Evolutionary conservation across 148 eudicot genomes (phyloP).

Genomic region (Camellia lanceoleosa): DNA sequence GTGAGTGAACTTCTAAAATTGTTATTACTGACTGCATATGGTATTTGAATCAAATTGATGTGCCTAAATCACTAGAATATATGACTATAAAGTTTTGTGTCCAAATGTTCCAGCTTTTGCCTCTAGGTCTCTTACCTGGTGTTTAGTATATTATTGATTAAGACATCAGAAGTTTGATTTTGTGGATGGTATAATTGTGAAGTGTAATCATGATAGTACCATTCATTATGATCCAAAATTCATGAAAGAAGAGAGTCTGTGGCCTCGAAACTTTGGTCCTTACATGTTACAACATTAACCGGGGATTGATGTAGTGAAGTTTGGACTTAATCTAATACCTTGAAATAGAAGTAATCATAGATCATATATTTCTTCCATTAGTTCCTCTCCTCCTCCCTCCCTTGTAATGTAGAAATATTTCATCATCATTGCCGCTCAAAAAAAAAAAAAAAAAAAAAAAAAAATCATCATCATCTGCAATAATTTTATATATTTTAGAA

Average conservation of each 20-base stretch:
- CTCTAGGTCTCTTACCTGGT: background rate
- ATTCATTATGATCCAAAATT: background rate
- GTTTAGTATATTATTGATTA: background rate
- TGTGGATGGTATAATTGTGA: background rate
- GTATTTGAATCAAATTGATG: background rate
- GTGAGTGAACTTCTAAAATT: background rate
- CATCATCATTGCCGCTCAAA: background rate
- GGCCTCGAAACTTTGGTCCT: background rate
- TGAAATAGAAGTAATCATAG: background rate
- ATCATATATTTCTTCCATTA: background rate
- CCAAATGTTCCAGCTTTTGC: conserved; percentile 7
- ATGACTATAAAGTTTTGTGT: background rate
- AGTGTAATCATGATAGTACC: background rate
- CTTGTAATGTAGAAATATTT: background rate
- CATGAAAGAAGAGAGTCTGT: background rate
- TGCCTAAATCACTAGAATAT: background rate
- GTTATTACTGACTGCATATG: too few species aligned
- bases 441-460: too few species aligned
- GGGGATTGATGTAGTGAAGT: background rate
- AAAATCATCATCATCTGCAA: background rate
- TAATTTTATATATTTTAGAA: conserved; percentile 7
- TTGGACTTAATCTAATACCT: background rate
- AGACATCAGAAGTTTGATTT: background rate
- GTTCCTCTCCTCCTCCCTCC: background rate
- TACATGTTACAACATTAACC: background rate